Percentiles rank a stretch among this genome's conserved stretches.
phyloP scores from a whole-genome alignment of 495 filamentous ascomycete species.

The Penicillium simplicissimum region DNA sequence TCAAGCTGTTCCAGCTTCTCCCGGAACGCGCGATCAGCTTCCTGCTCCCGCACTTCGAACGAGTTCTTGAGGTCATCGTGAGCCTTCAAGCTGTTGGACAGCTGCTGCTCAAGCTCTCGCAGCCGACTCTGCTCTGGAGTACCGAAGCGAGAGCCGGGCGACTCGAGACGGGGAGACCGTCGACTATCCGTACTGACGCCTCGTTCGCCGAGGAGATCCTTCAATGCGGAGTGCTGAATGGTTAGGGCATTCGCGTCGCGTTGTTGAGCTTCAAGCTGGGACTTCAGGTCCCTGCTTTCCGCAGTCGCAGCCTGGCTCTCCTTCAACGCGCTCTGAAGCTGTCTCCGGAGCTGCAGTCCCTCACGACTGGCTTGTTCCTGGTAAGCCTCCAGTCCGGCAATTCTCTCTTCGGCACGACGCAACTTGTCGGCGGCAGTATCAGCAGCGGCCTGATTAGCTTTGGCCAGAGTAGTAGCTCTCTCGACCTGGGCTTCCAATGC shows the following conservation, averaged over 20 bases:
- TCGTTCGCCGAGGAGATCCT: constrained; percentile 86
- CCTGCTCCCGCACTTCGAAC: constrained; percentile 76
- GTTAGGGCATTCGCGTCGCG: constrained; percentile 85
- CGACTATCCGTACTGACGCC: constrained; percentile 65
- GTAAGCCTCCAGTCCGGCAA: constrained; percentile 93
- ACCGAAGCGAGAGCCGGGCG: constrained; percentile 70
- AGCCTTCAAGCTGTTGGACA: constrained; percentile 71
- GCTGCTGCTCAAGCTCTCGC: constrained; percentile 86
- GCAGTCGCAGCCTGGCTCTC: constrained; percentile 76
- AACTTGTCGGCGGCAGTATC: constrained; percentile 86
- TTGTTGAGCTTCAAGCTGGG: constrained; percentile 76
- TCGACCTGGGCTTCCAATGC: constrained; percentile 79
- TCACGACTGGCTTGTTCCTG: constrained; percentile 96
- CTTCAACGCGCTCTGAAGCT: constrained; percentile 78
- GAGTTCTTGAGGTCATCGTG: constrained; percentile 79
- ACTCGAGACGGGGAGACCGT: constrained; percentile 60
- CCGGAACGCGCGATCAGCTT: constrained; percentile 79
- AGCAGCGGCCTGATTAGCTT: constrained; percentile 87
- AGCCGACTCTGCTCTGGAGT: constrained; percentile 81
- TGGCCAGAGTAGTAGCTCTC: constrained; percentile 74
- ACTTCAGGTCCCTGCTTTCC: constrained; percentile 74
- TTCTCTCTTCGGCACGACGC: constrained; percentile 88
- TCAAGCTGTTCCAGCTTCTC: constrained; percentile 92
- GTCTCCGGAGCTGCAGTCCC: constrained; percentile 81
- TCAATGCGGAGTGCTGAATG: constrained; percentile 89